Evolutionary conservation across 2,329 filamentous ascomycete species (phyloP), one percentile per base, ranked within the genome.

Genomic region (Cryphonectria radicalis): DNA sequence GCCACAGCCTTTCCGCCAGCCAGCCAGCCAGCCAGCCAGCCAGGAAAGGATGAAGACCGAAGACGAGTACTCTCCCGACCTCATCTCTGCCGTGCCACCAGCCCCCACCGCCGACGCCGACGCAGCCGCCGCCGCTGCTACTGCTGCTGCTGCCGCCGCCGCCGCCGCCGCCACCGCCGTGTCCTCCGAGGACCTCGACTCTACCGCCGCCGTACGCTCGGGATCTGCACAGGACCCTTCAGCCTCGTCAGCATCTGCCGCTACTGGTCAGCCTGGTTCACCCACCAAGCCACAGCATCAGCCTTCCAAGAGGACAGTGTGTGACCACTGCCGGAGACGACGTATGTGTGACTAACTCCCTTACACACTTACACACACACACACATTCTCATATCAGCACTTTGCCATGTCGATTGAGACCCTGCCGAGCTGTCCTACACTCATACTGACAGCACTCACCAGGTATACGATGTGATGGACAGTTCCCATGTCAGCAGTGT

Each of bases 401-500:
- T 28, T 40, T 14, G 37, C n/a, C 25, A 13, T 46, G 57, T 37
- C 25, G 13, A 37, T 37, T 17, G 5, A 37, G n/a, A 46, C n/a
- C 40, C 35, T 43, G 22, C n/a, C 32, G 32, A 32, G 35, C 37
- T 25, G 28, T 19, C 46, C 1, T 13, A n/a, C 28, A 13, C 13
- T 14, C 32, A 67, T 69, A 59, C 70, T 73, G 67, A 70, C 69
- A 69, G 11, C 32, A 13, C 11, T 11, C 64, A 84, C 8, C 64
- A 84, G 83, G 83, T 74, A 84, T 85, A 50, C 79, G 82, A 66
- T 85, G 83, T 75, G 83, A 84, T 75, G 83, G 83, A 67, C 76
- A 80, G 67, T 81, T 80, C 65, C 87, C 88, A 5, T 91, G 89
- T 81, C 87, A 88, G 78, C 89, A 90, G 76, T 91, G 89, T 78